These are phyloP conservation scores for Leccinum imitatum DNA, from an alignment of 768 basidiomycete species.

Conservation along the genomic window DNA sequence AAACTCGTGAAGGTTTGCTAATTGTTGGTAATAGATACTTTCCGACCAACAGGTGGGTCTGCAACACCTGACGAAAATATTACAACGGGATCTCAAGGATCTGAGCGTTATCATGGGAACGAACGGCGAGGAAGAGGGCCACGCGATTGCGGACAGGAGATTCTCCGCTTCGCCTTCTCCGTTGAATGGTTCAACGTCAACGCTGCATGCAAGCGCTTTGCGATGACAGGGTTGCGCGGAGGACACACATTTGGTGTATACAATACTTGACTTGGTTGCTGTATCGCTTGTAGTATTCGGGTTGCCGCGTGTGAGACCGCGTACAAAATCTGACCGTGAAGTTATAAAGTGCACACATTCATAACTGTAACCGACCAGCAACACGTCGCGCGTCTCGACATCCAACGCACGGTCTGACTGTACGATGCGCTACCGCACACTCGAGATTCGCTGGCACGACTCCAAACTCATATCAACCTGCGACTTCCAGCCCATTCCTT, in stretches of 20 bases:
- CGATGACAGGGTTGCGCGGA: slow-evolving; percentile 13
- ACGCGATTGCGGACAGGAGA: slow-evolving; percentile 17
- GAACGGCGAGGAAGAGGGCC: slow-evolving; percentile 35
- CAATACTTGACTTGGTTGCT: slow-evolving; percentile 2
- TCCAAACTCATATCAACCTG: slow-evolving; percentile 93
- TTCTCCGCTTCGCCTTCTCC: slow-evolving; percentile 20
- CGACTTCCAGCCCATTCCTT: slow-evolving; percentile 88
- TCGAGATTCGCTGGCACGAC: slow-evolving; percentile 97
- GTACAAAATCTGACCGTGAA: slow-evolving; percentile 6
- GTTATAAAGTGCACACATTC: slow-evolving; percentile 7
- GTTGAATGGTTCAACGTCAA: slow-evolving; percentile 25
- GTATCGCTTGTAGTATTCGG: slow-evolving; percentile 7
- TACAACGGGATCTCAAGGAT: slow-evolving; percentile 65
- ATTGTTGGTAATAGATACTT: slow-evolving; percentile 53
- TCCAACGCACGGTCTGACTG: neutral
- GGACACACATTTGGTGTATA: slow-evolving; percentile 10
- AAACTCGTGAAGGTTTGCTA: neutral
- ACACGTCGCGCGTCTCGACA: neutral
- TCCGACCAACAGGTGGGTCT: slow-evolving; percentile 78
- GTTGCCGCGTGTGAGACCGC: slow-evolving; percentile 24
- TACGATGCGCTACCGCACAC: slow-evolving; percentile 80
- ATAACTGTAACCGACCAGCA: slow-evolving; percentile 8
- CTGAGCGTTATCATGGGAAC: slow-evolving; percentile 61
- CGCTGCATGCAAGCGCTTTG: slow-evolving; percentile 28
- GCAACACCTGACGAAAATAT: slow-evolving; percentile 73